Conservation (phyloP, 1,284 basidiomycete genomes). For the Somion occarium region DNA sequence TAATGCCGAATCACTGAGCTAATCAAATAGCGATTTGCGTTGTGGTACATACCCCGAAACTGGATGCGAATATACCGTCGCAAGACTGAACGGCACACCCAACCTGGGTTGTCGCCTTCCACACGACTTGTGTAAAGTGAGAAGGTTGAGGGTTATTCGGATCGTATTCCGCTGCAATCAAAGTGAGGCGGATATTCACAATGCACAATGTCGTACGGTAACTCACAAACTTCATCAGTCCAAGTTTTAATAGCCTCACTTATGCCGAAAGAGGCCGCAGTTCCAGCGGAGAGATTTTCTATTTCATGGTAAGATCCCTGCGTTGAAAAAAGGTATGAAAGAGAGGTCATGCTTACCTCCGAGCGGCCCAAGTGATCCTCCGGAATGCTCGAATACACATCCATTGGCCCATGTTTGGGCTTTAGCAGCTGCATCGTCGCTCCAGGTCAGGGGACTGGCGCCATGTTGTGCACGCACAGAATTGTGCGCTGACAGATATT, state of each 20-base stretch:
- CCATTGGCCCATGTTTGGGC: constrained; percentile 63
- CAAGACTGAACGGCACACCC: constrained; percentile 57
- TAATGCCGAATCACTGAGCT: no score
- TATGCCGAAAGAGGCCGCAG: constrained; percentile 46
- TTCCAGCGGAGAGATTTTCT: constrained; percentile 70
- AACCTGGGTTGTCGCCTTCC: constrained; percentile 59
- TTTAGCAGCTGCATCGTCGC: constrained; percentile 43
- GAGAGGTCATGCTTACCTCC: constrained; percentile 47
- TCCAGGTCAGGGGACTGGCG: constrained; percentile 55
- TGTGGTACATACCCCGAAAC: constrained; percentile 43
- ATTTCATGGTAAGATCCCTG: background rate
- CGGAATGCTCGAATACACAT: constrained; percentile 61
- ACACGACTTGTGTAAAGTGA: constrained; percentile 70
- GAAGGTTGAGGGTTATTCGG: constrained; percentile 50
- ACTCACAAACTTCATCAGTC: constrained; percentile 51
- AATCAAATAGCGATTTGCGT: background rate
- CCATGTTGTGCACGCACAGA: constrained; percentile 53
- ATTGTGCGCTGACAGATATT: constrained; percentile 58
- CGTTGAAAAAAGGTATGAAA: background rate
- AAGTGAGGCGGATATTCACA: constrained; percentile 3
- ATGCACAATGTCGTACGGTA: background rate
- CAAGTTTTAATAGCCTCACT: constrained; percentile 47
- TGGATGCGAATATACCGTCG: constrained; percentile 45
- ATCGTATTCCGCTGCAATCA: constrained; percentile 46
- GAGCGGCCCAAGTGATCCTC: constrained; percentile 52